Percentiles rank a stretch among this genome's conserved stretches.
Conservation (phyloP, 805 yeast species). For the Saccharomycopsis fermentans region DNA sequence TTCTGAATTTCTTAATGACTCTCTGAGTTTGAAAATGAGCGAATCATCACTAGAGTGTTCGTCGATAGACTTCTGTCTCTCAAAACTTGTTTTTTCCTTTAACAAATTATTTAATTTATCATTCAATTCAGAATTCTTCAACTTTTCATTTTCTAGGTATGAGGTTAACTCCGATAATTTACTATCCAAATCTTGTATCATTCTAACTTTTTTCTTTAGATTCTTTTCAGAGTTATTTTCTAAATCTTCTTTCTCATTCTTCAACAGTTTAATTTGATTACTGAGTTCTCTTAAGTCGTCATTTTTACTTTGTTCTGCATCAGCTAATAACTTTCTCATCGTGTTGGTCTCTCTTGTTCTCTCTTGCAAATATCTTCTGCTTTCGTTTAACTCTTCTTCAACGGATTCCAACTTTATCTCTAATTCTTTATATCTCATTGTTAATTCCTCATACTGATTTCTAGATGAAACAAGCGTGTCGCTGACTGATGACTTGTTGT, state of each 20-base stretch:
- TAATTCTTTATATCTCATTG: slow-evolving; percentile 58
- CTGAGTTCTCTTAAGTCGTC: slow-evolving; percentile 44
- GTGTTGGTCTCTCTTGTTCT: slow-evolving; percentile 70
- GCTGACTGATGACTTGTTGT: slow-evolving; percentile 30
- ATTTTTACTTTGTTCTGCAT: slow-evolving; percentile 51
- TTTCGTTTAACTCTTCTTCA: slow-evolving; percentile 76
- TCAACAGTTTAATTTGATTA: slow-evolving; percentile 37
- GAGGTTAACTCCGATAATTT: slow-evolving; percentile 30
- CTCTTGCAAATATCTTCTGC: slow-evolving; percentile 64
- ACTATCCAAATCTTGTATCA: slow-evolving; percentile 49
- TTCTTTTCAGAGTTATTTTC: slow-evolving; percentile 43
- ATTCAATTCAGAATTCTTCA: slow-evolving; percentile 22
- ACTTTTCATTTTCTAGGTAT: slow-evolving; percentile 17
- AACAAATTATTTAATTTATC: slow-evolving; percentile 3
- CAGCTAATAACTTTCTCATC: slow-evolving; percentile 57
- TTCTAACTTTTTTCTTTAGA: slow-evolving; percentile 50
- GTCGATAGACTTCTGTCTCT: slow-evolving; percentile 1
- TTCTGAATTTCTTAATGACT: slow-evolving; percentile 42
- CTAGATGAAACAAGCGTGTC: slow-evolving; percentile 41
- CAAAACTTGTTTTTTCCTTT: slow-evolving; percentile 2
- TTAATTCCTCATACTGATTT: slow-evolving; percentile 64
- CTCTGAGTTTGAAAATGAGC: slow-evolving; percentile 36
- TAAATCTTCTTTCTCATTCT: slow-evolving; percentile 52
- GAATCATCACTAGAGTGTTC: slow-evolving; percentile 1
- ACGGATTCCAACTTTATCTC: slow-evolving; percentile 50